Evolutionary conservation across 2,329 filamentous ascomycete species (phyloP), one percentile per base, ranked within the genome.

Genomic region (Chalara sp.): DNA sequence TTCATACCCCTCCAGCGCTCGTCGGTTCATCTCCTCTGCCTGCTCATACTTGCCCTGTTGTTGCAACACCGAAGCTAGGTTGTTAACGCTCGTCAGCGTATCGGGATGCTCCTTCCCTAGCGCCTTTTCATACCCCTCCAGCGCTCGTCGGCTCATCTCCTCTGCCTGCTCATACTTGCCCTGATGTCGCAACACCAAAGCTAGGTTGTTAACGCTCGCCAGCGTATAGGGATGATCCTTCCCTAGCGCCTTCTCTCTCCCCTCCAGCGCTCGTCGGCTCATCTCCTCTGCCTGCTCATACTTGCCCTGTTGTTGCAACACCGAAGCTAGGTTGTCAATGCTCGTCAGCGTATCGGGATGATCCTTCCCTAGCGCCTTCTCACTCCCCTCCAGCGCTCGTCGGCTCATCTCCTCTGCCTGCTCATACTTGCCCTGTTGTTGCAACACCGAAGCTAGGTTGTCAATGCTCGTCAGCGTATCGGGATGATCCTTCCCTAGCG

Each of bases 121-220:
- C 29, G 28, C 46, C 46, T 39, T 44, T 32, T 52, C 31, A 6
- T 21, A 40, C 21, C 7, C 6, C 13, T n/a, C 21, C 21, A 54
- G 37, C 42, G 52, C 37, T 32, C 29, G 28, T 12, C 50, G 47
- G n/a, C 50, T 5, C 37, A 55, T 30, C 37, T 10, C 32, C 30
- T 50, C 50, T n/a, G 40, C 41, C 32, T 52, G 45, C 13, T 39
- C 6, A 39, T 49, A 52, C 41, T 40, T 49, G 39, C 50, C 1
- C 10, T 54, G 44, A 12, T 12, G 7, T 6, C 2, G 6, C 10
- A 55, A 30, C 21, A 51, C 53, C 33, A 6, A 12, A 6, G 12
- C 43, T 4, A 48, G 35, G 21, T 4, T 13, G 10, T 29, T 4
- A 21, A 28, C 41, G 10, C 4, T 44, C 12, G 12, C 4, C 10